Base-by-base conservation (phyloP, 1,284 basidiomycete genomes). In the Fomitopsis pinicola region DNA sequence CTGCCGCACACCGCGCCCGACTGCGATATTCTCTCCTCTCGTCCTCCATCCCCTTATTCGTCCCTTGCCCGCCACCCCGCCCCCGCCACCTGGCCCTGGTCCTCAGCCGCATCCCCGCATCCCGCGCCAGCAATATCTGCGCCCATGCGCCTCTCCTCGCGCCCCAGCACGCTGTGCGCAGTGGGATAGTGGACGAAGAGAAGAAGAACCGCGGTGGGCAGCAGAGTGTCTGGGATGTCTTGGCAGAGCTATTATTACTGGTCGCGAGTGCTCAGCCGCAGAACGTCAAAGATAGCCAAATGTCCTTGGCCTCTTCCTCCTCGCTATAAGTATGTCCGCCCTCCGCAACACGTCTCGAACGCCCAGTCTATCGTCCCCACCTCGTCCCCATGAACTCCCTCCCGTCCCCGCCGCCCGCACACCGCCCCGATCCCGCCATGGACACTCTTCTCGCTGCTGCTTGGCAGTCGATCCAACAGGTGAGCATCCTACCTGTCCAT, bases 381-480 rank as follows among this genome's bases (percentile, higher is more conserved):
- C 40, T 64, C 63, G 9, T 63, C 44, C 52, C 60, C 64, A 69
- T 68, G 68, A 68, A 65, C 69, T 46, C 65, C 58, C 68, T 68
- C 57, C 65, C 71, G 35, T 67, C 71, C 57, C 67, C 66, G 15
- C 64, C 68, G 40, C 61, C 64, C 61, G 68, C 63, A 58, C 70
- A 71, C 55, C 40, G 53, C 61, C 58, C 63, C 62, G 66, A 68
- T 28, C 46, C 66, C 12, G 69, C 59, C 62, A 67, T 69, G 66
- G 68, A 77, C 62, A 62, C 74, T 17, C 70, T 82, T 57, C 63
- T 81, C 60, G 70, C 76, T 55, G 77, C 82, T 26, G 77, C 80
- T 30, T 79, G 78, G 74, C 78, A 80, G 26, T 66, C 77, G 59
- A 70, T 83, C 55, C 80, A 84, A 57, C 81, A 82, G 76, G 82